Conservation (phyloP, 1,139 yeast genomes). For the Yamadazyma songkhlaensis region DNA sequence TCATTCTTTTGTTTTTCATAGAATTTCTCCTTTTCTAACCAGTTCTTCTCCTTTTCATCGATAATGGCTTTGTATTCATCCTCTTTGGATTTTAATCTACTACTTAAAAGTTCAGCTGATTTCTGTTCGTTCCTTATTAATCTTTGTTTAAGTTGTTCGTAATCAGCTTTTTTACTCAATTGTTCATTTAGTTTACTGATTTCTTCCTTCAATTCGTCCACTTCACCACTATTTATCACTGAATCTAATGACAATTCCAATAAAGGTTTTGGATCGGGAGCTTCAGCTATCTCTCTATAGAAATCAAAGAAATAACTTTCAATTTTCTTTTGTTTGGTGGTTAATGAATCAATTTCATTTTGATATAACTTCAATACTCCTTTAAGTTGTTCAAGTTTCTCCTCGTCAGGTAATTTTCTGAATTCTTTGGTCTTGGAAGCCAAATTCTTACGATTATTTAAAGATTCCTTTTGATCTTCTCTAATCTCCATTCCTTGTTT, state of each 20-base stretch:
- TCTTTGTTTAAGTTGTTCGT: constrained; percentile 68
- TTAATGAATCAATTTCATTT: constrained; percentile 78
- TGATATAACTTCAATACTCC: constrained; percentile 77
- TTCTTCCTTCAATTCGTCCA: constrained; percentile 51
- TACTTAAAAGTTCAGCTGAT: constrained; percentile 49
- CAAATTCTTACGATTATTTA: constrained; percentile 67
- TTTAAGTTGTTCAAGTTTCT: constrained; percentile 65
- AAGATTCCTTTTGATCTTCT: constrained; percentile 63
- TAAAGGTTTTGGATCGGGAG: constrained; percentile 89
- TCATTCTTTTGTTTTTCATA: constrained; percentile 41
- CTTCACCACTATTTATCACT: constrained; percentile 57
- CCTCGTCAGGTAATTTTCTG: constrained; percentile 63
- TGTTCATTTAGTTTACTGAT: constrained; percentile 57
- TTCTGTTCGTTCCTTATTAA: constrained; percentile 57
- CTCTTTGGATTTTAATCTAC: constrained; percentile 53
- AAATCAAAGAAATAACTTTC: constrained; percentile 73
- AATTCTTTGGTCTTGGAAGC: constrained; percentile 83
- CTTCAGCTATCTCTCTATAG: constrained; percentile 77
- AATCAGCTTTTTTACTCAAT: constrained; percentile 68
- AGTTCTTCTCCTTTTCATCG: constrained; percentile 62
- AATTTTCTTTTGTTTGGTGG: constrained; percentile 71
- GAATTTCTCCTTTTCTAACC: constrained; percentile 52
- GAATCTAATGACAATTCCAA: constrained; percentile 71
- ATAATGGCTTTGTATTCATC: constrained; percentile 57
- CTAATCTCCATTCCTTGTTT: constrained; percentile 71